Percentiles rank a stretch among this genome's conserved stretches.
phyloP scores from a whole-genome alignment of 176 grass and related monocot genomes.

The Alopecurus myosuroides region DNA sequence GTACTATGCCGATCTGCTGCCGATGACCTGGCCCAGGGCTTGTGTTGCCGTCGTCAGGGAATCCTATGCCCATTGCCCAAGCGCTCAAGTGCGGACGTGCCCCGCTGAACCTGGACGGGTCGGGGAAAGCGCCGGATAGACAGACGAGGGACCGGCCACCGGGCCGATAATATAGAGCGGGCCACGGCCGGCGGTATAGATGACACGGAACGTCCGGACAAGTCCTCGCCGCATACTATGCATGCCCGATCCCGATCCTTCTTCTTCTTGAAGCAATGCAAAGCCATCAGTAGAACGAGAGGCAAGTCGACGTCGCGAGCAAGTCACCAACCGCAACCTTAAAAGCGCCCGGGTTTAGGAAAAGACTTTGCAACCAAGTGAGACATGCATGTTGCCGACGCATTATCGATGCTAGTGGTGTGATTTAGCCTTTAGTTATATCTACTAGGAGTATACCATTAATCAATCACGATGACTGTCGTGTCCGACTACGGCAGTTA shows the following conservation, averaged over 20 bases:
- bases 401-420: background rate
- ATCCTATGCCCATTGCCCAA: slow-evolving; percentile 52
- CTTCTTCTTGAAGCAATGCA: background rate
- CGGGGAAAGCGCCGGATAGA: background rate
- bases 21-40: background rate
- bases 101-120: background rate
- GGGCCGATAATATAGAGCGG: too few relatives aligned
- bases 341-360: slow-evolving; percentile 9
- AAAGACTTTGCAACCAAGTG: background rate
- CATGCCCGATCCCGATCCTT: too few relatives aligned
- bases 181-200: too few relatives aligned
- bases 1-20: background rate
- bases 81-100: background rate
- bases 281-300: background rate
- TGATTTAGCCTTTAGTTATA: too few relatives aligned
- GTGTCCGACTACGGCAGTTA: too few relatives aligned
- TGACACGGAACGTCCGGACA: too few relatives aligned
- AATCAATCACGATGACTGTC: too few relatives aligned
- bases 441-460: too few relatives aligned
- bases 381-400: background rate
- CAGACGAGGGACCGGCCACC: background rate
- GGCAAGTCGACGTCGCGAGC: background rate
- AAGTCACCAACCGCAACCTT: slow-evolving; percentile 3
- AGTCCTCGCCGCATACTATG: too few relatives aligned
- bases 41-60: slow-evolving; percentile 10